phyloP scores from a whole-genome alignment of 2,329 filamentous ascomycete genomes.

The Sporothrix brasiliensis region DNA sequence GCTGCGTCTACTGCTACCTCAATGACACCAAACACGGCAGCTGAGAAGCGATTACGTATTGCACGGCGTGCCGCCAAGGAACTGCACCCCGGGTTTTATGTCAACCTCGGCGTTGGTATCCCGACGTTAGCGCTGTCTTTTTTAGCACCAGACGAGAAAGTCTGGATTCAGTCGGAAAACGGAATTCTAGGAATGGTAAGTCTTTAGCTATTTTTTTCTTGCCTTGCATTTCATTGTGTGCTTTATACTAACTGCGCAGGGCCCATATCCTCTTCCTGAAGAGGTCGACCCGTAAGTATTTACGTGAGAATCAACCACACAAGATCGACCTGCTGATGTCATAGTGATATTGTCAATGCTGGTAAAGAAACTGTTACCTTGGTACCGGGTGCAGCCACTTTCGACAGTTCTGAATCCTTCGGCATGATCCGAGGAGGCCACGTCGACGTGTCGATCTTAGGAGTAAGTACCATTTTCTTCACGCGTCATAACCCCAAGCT shows the following conservation, averaged over 20 bases:
- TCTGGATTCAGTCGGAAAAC: slow-evolving; percentile 43
- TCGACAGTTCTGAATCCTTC: slow-evolving; percentile 81
- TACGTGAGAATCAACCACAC: background rate
- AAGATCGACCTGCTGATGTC: background rate
- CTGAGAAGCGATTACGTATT: slow-evolving; percentile 66
- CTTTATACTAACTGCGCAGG: background rate
- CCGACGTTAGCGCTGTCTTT: slow-evolving; percentile 82
- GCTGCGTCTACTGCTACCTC: background rate
- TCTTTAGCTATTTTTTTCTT: background rate
- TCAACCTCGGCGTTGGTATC: slow-evolving; percentile 82
- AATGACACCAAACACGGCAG: background rate
- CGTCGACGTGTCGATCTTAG: slow-evolving; percentile 81
- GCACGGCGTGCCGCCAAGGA: slow-evolving; percentile 77
- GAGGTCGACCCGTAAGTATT: slow-evolving; percentile 16
- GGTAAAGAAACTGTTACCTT: slow-evolving; percentile 87
- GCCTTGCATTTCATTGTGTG: background rate
- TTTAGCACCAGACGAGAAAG: slow-evolving; percentile 66
- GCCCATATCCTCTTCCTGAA: slow-evolving; percentile 19
- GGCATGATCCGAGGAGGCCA: slow-evolving; percentile 85
- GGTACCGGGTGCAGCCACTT: slow-evolving; percentile 73
- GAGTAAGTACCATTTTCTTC: slow-evolving; percentile 49
- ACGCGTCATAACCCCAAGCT: background rate
- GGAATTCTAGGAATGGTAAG: slow-evolving; percentile 16
- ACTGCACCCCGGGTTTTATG: slow-evolving; percentile 77
- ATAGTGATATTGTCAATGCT: slow-evolving; percentile 51